Percentiles rank a stretch among this genome's conserved stretches.
phyloP scores from a whole-genome alignment of 257 asterid genomes.

The Catharanthus roseus region DNA sequence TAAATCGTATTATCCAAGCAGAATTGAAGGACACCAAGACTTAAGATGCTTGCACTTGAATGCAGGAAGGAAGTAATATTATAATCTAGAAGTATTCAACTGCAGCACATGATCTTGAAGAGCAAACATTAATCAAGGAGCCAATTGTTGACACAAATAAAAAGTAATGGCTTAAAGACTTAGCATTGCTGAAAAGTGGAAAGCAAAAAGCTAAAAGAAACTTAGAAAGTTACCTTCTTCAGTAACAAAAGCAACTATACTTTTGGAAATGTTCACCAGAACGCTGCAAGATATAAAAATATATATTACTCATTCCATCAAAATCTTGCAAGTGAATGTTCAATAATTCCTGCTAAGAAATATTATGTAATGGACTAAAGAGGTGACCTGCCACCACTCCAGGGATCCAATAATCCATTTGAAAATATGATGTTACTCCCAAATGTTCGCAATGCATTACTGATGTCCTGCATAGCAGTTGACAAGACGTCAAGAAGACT shows the following conservation, averaged over 20 bases:
- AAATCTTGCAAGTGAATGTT: conserved; percentile 1
- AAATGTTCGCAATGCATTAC: conserved; percentile 45
- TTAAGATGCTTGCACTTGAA: background rate
- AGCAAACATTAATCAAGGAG: background rate
- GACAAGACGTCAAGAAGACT: background rate
- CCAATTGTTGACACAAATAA: background rate
- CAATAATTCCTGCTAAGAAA: conserved; percentile 2
- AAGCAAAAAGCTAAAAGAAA: background rate
- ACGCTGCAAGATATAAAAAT: conserved; percentile 68
- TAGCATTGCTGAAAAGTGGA: background rate
- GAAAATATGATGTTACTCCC: conserved; percentile 97
- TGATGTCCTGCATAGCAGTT: conserved; percentile 51
- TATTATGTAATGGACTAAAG: background rate
- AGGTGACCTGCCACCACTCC: conserved; percentile 93
- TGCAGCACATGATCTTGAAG: background rate
- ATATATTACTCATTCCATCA: conserved; percentile 14
- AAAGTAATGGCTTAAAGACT: background rate
- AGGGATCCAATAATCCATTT: conserved; percentile 88
- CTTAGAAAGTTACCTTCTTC: conserved; percentile 53
- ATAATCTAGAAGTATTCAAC: background rate
- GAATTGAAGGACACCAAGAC: background rate
- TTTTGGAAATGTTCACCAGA: conserved; percentile 68
- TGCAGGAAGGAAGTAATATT: background rate
- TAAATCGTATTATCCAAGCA: background rate
- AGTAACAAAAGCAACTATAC: conserved; percentile 71